Evolutionary conservation across 73 alveolate species (phyloP), one percentile per base, ranked within the genome.

Genomic region (Effrenium voratum): DNA sequence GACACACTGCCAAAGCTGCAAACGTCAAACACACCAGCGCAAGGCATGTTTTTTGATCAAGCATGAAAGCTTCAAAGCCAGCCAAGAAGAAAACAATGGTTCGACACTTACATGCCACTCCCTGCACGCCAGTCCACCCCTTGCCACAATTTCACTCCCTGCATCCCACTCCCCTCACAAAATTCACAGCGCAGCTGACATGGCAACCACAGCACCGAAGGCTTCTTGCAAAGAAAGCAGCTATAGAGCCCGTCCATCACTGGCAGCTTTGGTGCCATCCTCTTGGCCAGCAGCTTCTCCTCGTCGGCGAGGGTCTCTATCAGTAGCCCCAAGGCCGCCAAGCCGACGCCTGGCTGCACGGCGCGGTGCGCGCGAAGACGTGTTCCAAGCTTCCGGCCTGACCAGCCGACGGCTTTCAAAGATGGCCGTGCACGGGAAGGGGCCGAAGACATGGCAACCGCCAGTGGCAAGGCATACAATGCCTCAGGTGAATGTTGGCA

Each of bases 401-500:
- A 86, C 97, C 97, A 90, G 72, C 97, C 97, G 5, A 50, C 76
- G 41, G 97, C 97, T 75, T 75, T 73, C 44, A 90, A 34, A 26
- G 50, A 38, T 43, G 87, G 97, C 32, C 87, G 81, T 2, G 97
- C 86, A 15, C 83, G 82, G 24, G 57, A 32, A n/a, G 97, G 97
- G 8, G 97, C 79, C 36, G 88, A 50, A 3, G 97, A 90, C 50
- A 79, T 90, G 30, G 97, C 97, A 1, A 92, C 98, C 30, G 91
- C 91, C 91, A 92, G 49, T n/a, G 98, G 98, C 91, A 92, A 38
- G 36, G 98, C 98, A 55, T 92, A 92, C 50, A 92, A 16, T 5
- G 98, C 98, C 97, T 90, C 57, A 26, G 16, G 15, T 36, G 59
- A 13, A 22, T 70, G 13, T 55, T 15, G 12, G 68, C n/a, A n/a